phyloP scores from a whole-genome alignment of 306 rosid genomes.

The Prunus armeniaca region DNA sequence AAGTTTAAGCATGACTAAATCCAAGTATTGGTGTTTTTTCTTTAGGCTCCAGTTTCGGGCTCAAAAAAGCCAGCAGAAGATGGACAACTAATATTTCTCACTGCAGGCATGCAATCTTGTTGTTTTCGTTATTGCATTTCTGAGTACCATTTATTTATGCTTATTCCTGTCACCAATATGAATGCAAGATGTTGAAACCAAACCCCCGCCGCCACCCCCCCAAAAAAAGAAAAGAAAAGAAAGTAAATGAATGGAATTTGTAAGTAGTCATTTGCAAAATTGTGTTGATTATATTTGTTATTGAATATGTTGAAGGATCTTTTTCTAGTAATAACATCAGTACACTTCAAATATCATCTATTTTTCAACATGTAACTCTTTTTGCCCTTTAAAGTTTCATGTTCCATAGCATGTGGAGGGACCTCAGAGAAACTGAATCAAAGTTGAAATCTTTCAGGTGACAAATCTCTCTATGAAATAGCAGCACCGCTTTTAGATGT shows the following conservation, averaged over 20 bases:
- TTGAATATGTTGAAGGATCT: not conserved
- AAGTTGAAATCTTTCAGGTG: slow-evolving; percentile 62
- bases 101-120: slow-evolving; percentile 60
- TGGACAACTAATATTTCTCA: slow-evolving; percentile 90
- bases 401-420: slow-evolving; percentile 11
- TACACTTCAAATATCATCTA: not conserved
- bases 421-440: slow-evolving; percentile 34
- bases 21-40: slow-evolving; percentile 17
- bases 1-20: slow-evolving; percentile 3
- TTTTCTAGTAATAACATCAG: not conserved
- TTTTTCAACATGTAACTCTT: not conserved
- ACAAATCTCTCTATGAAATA: slow-evolving; percentile 66
- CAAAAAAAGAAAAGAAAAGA: too few species aligned
- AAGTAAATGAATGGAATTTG: not conserved
- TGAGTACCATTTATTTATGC: not conserved
- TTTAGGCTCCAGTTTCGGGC: slow-evolving; percentile 97
- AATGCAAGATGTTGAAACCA: not conserved
- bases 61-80: slow-evolving; percentile 98
- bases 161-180: not conserved
- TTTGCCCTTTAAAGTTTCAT: slow-evolving; percentile 7
- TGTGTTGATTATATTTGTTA: not conserved
- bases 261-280: not conserved
- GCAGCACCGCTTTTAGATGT: slow-evolving; percentile 70
- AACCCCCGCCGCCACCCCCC: too few species aligned
- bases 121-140: slow-evolving; percentile 2